Evolutionary conservation across 2,329 filamentous ascomycete genomes (phyloP), one percentile per base, ranked within the genome.

Genomic region (Monosporascus sp.): DNA sequence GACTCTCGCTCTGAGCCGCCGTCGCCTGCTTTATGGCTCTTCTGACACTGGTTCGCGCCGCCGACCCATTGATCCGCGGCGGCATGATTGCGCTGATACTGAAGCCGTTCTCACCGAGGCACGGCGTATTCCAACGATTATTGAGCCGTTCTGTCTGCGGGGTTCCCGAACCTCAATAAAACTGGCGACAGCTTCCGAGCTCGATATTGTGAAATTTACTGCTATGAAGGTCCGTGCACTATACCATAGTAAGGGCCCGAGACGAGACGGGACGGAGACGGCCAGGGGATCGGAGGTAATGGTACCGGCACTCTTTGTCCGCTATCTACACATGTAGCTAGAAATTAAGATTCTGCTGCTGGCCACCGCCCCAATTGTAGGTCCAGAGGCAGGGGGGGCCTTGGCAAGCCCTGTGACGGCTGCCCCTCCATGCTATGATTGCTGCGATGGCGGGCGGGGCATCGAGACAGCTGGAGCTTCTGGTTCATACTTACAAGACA

Each of bases 61-160:
- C 50, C 47, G 60, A 59, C 55, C 58, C 59, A 58, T 54, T 56
- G 39, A 65, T 55, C 54, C 63, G 59, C 18, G 55, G 58, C 41
- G 62, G 61, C 65, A 67, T 67, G 15, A 41, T 54, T 24, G 24
- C 22, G 22, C 9, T 43, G 39, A 9, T 24, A 20, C 18, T 9
- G 18, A 18, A 14, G 17, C 17, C 20, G 0, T 6, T 14, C 20
- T 14, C 5, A 14, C 18, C 11, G 14, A 20, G 14, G 22, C 2
- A 24, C 39, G 11, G 11, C 39, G 5, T 20, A 20, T 5, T 14
- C 39, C 14, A 9, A 14, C 11, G 9, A 7, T 4, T 18, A 43
- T 9, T 6, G n/a, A 14, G 17, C 11, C 9, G 11, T 20, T 14
- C 14, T 15, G 39, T 43, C 39, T n/a, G 39, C 22, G 15, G 22